Conservation (phyloP, 345 rosid species). For the Pistacia integerrima region DNA sequence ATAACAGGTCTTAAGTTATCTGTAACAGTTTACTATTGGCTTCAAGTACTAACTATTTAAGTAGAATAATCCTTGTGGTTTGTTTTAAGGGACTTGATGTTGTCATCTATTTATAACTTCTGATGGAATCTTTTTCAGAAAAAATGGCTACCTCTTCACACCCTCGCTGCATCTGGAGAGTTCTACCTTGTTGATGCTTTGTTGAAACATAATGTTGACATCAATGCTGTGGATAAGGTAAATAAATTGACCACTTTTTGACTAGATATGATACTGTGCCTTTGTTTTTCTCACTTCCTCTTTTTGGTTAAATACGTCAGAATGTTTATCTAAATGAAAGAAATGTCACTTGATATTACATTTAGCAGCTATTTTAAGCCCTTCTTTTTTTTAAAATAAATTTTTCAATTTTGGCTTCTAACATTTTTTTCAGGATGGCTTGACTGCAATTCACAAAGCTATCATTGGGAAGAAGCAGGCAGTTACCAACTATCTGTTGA, state of each 20-base stretch:
- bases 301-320: background rate
- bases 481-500: conserved; percentile 68
- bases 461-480: conserved; percentile 86
- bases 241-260: conserved; percentile 7
- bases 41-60: no score
- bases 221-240: conserved; percentile 80
- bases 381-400: background rate
- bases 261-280: no score
- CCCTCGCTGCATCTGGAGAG: conserved; percentile 91
- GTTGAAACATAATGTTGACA: conserved; percentile 77
- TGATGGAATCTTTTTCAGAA: conserved; percentile 34
- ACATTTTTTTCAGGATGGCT: conserved; percentile 60
- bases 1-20: background rate
- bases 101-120: background rate
- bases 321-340: background rate
- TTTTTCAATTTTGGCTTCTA: background rate
- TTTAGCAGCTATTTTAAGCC: background rate
- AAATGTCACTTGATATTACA: background rate
- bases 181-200: conserved; percentile 71
- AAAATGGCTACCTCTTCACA: conserved; percentile 87
- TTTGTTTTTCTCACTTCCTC: no score
- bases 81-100: no score
- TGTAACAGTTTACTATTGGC: no score
- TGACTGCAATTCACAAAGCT: conserved; percentile 88
- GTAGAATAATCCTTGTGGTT: no score